phyloP scores from a whole-genome alignment of 2,329 filamentous ascomycete genomes.

The Onygena corvina region DNA sequence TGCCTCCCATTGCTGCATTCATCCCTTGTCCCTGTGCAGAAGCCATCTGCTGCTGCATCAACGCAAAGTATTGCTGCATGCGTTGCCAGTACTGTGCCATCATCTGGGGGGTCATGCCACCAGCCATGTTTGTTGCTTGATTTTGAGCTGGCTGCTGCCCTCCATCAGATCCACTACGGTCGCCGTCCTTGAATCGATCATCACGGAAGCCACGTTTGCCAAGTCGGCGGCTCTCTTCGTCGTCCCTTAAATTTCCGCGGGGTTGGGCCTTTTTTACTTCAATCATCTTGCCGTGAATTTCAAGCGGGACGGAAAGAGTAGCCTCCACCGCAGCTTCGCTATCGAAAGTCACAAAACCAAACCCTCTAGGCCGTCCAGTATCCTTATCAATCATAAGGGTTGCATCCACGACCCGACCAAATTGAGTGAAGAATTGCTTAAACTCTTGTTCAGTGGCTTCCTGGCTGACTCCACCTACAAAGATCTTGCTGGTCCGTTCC shows the following conservation, averaged over 20 bases:
- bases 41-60: conserved; percentile 89
- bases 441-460: conserved; percentile 95
- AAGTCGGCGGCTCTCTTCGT: conserved; percentile 54
- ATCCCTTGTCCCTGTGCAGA: conserved; percentile 38
- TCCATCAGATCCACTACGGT: conserved; percentile 28
- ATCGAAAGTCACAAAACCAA: conserved; percentile 97
- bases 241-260: conserved; percentile 82
- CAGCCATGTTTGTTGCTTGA: conserved; percentile 29
- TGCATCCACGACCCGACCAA: conserved; percentile 89
- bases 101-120: conserved; percentile 82
- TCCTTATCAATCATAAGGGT: conserved; percentile 99
- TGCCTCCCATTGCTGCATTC: conserved; percentile 58
- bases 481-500: conserved; percentile 97
- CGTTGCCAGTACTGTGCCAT: conserved; percentile 98
- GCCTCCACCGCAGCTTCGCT: conserved; percentile 89
- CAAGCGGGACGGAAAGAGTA: conserved; percentile 69
- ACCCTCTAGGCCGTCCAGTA: conserved; percentile 88
- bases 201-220: conserved; percentile 38
- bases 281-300: conserved; percentile 91
- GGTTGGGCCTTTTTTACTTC: conserved; percentile 98
- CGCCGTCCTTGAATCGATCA: conserved; percentile 32
- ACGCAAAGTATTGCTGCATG: conserved; percentile 93
- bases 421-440: conserved; percentile 91
- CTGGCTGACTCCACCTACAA: conserved; percentile 93
- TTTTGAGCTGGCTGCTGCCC: conserved; percentile 37